Conservation (phyloP, 2,329 filamentous ascomycete genomes). For the Nothophoma quercina region DNA sequence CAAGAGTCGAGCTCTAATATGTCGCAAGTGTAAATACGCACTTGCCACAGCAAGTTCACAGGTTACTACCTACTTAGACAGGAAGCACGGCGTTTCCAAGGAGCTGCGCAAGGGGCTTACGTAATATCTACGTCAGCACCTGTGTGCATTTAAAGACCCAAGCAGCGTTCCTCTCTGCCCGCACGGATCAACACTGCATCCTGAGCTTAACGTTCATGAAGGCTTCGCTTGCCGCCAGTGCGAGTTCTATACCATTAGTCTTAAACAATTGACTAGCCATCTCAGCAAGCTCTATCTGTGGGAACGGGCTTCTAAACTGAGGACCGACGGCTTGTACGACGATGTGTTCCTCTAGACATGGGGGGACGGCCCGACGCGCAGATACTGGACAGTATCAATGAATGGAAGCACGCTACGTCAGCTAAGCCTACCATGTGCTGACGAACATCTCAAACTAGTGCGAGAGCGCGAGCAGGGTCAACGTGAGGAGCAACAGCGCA, state of each 20-base stretch:
- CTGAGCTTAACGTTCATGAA: conserved; percentile 5
- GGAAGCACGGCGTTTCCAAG: conserved; percentile 5
- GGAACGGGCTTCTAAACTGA: conserved; percentile 3
- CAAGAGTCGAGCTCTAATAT: neutral
- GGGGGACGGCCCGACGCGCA: conserved; percentile 1
- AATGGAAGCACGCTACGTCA: conserved; percentile 2
- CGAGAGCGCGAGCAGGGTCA: conserved; percentile 6
- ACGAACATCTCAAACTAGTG: conserved; percentile 4
- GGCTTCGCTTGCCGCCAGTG: conserved; percentile 5
- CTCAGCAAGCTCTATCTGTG: conserved; percentile 4
- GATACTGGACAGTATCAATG: conserved; percentile 7
- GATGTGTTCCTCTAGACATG: conserved; percentile 3
- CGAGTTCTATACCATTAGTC: conserved; percentile 5
- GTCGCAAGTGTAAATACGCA: neutral
- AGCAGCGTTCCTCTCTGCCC: neutral
- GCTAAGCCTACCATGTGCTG: conserved; percentile 3
- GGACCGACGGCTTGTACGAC: conserved; percentile 7
- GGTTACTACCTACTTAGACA: neutral
- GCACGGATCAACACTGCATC: conserved; percentile 1
- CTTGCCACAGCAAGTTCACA: neutral
- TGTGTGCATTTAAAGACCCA: no score
- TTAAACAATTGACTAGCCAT: conserved; percentile 5
- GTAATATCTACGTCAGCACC: neutral
- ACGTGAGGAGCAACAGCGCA: conserved; percentile 2
- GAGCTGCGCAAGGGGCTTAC: conserved; percentile 7